Evolutionary conservation across 768 basidiomycete genomes (phyloP), one percentile per base, ranked within the genome.

Genomic region (Kwoniella shandongensis): DNA sequence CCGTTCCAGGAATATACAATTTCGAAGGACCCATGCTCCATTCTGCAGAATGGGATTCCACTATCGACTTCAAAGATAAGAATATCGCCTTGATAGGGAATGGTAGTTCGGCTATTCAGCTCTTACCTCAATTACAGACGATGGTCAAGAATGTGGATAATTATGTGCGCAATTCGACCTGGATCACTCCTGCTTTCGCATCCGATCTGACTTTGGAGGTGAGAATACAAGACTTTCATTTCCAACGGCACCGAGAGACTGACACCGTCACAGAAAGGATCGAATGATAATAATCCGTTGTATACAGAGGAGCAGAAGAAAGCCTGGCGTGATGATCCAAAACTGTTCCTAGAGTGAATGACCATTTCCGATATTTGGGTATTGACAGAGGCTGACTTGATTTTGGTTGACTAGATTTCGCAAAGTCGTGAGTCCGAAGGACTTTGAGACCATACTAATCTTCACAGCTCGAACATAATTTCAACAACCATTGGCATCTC

Each of bases 401-500:
- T n/a, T n/a, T n/a, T n/a, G n/a, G n/a, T n/a, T n/a, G n/a, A n/a
- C n/a, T n/a, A n/a, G n/a, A n/a, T n/a, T n/a, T n/a, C n/a, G n/a
- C n/a, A n/a, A n/a, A n/a, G n/a, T n/a, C n/a, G n/a, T n/a, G n/a
- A n/a, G n/a, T 23, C 17, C 22, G 40, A 42, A 42, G n/a, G 40
- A 18, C n/a, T 10, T 38, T 38, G 10, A 10, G 10, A n/a, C 11
- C 36, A 10, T 10, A 38, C 36, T 38, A 38, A 10, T 38, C 11
- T 10, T n/a, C 11, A 38, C 36, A 42, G 40, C 40, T 42, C n/a
- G 40, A 42, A 42, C 40, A 42, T 17, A 42, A 42, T 17, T 42
- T 42, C 40, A 42, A 42, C 40, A 42, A 42, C 40, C 40, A 42
- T 23, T 42, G 40, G 40, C 40, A 42, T 23, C 40, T 42, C n/a